Evolutionary conservation across 164 flowering plant species (phyloP).

Genomic region (Aristolochia californica): DNA sequence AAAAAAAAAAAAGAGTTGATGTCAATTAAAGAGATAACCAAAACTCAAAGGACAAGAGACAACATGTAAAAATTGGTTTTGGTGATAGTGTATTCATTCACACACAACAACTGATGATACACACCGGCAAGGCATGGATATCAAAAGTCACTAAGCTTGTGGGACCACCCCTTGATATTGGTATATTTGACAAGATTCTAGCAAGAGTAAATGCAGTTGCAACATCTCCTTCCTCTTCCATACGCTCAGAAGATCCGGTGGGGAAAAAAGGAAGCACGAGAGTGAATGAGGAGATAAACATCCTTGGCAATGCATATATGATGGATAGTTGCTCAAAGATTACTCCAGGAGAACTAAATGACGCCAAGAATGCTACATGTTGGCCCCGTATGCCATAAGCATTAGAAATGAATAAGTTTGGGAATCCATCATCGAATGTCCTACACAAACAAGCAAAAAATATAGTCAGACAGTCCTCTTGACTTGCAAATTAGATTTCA

Average conservation of each 20-base stretch:
- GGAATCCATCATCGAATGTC: constrained; percentile 94
- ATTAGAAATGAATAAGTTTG: constrained; percentile 83
- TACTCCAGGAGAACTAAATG: constrained; percentile 91
- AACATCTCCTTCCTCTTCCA: constrained; percentile 98
- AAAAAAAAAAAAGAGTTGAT: neutral
- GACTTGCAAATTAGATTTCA: too few relatives aligned
- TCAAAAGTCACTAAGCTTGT: constrained; percentile 88
- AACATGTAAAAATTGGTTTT: too few relatives aligned
- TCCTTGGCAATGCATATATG: constrained; percentile 83
- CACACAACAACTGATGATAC: constrained; percentile 3
- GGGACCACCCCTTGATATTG: constrained; percentile 91
- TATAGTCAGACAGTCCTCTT: too few relatives aligned
- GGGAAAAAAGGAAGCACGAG: constrained; percentile 97
- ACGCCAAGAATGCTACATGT: constrained; percentile 92
- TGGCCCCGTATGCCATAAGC: constrained; percentile 92
- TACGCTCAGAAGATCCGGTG: constrained; percentile 91
- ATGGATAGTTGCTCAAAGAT: constrained; percentile 94
- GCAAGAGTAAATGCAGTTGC: constrained; percentile 97
- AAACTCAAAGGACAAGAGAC: neutral
- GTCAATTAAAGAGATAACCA: constrained; percentile 2
- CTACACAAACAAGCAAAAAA: constrained; percentile 19
- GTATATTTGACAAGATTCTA: constrained; percentile 79
- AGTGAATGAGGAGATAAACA: constrained; percentile 79
- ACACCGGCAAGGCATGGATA: constrained; percentile 97
- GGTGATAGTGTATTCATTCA: too few relatives aligned